Evolutionary conservation across 148 eudicot species (phyloP).

Genomic region (Chenopodium suecicum): DNA sequence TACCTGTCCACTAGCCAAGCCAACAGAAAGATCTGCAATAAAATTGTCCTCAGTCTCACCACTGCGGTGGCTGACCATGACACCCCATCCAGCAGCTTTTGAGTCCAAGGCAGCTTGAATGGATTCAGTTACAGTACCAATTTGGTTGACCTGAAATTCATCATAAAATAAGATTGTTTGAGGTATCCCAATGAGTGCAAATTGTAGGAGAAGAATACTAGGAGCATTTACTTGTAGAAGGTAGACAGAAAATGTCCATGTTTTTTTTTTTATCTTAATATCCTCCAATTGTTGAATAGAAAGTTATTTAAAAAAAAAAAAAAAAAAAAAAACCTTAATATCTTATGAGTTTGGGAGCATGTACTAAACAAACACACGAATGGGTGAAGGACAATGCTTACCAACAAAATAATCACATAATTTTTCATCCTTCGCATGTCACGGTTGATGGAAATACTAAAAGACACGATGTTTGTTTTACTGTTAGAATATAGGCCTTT

Average conservation of each 20-base stretch:
- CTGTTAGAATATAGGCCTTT: neutral
- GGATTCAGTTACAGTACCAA: slow-evolving; percentile 95
- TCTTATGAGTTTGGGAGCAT: neutral
- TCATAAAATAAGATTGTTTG: neutral
- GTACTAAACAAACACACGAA: neutral
- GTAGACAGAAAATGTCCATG: neutral
- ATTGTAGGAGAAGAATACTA: slow-evolving; percentile 2
- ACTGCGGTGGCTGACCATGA: slow-evolving; percentile 99
- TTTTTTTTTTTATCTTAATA: neutral
- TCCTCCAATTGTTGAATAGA: neutral
- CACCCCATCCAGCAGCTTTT: slow-evolving; percentile 99
- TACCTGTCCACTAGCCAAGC: slow-evolving; percentile 99
- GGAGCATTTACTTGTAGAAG: neutral
- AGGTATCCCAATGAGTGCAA: neutral
- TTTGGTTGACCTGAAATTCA: slow-evolving; percentile 82
- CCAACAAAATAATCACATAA: neutral
- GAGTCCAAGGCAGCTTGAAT: slow-evolving; percentile 97
- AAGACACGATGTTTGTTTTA: neutral
- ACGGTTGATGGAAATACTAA: neutral
- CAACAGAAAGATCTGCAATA: slow-evolving; percentile 97
- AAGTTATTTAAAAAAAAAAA: neutral
- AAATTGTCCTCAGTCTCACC: slow-evolving; percentile 99
- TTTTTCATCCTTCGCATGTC: neutral
- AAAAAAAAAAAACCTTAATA: neutral
- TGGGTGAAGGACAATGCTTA: neutral